phyloP scores from a whole-genome alignment of 2,329 filamentous ascomycete genomes.

The Zymoseptoria ardabiliae region DNA sequence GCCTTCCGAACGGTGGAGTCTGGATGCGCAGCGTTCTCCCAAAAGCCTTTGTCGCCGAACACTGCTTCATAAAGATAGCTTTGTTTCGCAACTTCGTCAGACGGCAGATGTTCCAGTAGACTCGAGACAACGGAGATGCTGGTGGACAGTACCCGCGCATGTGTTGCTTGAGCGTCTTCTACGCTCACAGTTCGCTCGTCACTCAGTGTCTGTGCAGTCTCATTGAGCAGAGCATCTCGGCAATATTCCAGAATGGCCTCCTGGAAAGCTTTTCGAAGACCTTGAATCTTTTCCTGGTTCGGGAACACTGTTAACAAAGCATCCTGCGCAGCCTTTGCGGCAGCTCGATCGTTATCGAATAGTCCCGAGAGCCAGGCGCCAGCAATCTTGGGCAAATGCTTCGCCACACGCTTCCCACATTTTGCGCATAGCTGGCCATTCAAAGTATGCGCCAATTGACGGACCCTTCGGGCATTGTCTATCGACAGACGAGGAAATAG shows the following conservation, averaged over 20 bases:
- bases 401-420: constrained; percentile 74
- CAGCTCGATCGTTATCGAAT: constrained; percentile 75
- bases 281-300: constrained; percentile 67
- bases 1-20: constrained; percentile 53
- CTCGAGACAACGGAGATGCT: constrained; percentile 49
- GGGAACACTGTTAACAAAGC: constrained; percentile 69
- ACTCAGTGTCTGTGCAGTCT: constrained; percentile 74
- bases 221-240: constrained; percentile 64
- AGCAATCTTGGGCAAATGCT: constrained; percentile 66
- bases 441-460: constrained; percentile 73
- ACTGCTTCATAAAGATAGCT: constrained; percentile 57
- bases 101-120: constrained; percentile 40
- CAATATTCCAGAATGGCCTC: constrained; percentile 74
- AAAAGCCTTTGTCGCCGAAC: constrained; percentile 55
- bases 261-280: constrained; percentile 78
- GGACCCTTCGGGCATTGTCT: constrained; percentile 78
- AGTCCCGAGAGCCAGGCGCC: constrained; percentile 87
- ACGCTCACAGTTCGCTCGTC: constrained; percentile 77
- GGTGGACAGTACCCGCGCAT: constrained; percentile 66
- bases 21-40: constrained; percentile 50
- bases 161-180: constrained; percentile 82
- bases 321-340: constrained; percentile 67
- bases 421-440: constrained; percentile 56
- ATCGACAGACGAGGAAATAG: constrained; percentile 85
- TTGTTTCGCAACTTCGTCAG: constrained; percentile 53